These are phyloP conservation scores for Pulveroboletus sp. DNA, from an alignment of 768 basidiomycete genomes.

Conservation along the genomic window DNA sequence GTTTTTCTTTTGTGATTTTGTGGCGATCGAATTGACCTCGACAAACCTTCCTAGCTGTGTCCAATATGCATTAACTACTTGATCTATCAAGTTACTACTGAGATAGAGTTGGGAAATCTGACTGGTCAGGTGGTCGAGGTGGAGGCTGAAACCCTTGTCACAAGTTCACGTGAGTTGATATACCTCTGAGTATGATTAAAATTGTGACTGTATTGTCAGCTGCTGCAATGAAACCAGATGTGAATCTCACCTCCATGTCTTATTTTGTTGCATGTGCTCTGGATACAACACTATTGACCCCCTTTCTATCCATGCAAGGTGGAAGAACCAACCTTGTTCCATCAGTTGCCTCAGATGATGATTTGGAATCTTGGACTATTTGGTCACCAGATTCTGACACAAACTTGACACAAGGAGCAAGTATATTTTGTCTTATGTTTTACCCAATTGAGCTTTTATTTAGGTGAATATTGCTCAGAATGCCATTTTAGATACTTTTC, in stretches of 20 bases:
- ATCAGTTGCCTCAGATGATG: not conserved
- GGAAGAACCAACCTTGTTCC: not conserved
- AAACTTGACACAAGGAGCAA: not conserved
- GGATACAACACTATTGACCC: not conserved
- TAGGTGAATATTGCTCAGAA: not conserved
- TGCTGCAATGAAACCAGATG: no score
- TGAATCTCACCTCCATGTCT: not conserved
- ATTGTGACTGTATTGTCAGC: not conserved
- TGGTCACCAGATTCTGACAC: conserved; percentile 4
- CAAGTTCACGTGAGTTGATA: not conserved
- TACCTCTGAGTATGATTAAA: not conserved
- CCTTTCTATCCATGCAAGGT: not conserved
- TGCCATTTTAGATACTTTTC: not conserved
- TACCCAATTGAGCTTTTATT: not conserved
- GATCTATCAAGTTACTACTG: not conserved
- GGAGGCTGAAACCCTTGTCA: not conserved
- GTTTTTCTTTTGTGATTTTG: not conserved
- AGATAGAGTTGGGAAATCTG: conserved; percentile 1
- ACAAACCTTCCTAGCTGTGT: not conserved
- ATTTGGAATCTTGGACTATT: not conserved
- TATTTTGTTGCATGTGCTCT: conserved; percentile 9
- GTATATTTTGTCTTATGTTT: not conserved
- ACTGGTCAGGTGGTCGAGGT: not conserved
- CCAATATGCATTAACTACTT: not conserved
- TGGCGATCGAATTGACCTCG: no score